A percentile compares a stretch with the other conserved stretches of the same genome.
These are phyloP conservation scores for Jaapia argillacea DNA, from an alignment of 768 basidiomycete genomes.

Conservation along the genomic window DNA sequence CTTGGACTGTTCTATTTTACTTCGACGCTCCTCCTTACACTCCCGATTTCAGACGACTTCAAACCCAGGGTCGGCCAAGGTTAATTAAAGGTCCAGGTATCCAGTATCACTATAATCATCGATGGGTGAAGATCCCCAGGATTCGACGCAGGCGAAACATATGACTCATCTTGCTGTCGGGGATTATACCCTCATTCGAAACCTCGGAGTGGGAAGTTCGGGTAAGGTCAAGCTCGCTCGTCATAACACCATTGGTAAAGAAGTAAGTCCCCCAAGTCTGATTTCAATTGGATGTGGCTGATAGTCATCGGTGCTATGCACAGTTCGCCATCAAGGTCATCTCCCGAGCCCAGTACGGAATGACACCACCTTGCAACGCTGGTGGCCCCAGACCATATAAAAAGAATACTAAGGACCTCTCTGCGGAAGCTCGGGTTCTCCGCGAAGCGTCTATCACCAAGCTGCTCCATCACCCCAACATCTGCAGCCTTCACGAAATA, in stretches of 20 bases:
- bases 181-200: conserved; percentile 94
- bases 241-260: conserved; percentile 82
- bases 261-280: conserved; percentile 41
- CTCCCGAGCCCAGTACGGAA: conserved; percentile 65
- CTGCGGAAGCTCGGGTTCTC: conserved; percentile 92
- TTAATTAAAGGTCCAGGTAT: too few relatives aligned
- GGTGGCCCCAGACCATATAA: conserved; percentile 48
- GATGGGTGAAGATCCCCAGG: too few relatives aligned
- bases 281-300: too few relatives aligned
- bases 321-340: conserved; percentile 99
- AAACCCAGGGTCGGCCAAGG: too few relatives aligned
- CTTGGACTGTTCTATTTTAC: too few relatives aligned
- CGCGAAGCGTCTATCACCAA: conserved; percentile 93
- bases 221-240: conserved; percentile 97
- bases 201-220: conserved; percentile 96
- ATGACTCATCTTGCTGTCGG: too few relatives aligned
- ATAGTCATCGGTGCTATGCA: too few relatives aligned
- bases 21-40: too few relatives aligned
- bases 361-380: conserved; percentile 38
- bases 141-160: too few relatives aligned
- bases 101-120: too few relatives aligned
- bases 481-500: conserved; percentile 99
- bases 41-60: too few relatives aligned
- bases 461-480: conserved; percentile 95
- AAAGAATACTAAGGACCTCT: conserved; percentile 80